A percentile compares a stretch with the other conserved stretches of the same genome.
phyloP scores from a whole-genome alignment of 306 rosid species.

The Canavalia ensiformis region DNA sequence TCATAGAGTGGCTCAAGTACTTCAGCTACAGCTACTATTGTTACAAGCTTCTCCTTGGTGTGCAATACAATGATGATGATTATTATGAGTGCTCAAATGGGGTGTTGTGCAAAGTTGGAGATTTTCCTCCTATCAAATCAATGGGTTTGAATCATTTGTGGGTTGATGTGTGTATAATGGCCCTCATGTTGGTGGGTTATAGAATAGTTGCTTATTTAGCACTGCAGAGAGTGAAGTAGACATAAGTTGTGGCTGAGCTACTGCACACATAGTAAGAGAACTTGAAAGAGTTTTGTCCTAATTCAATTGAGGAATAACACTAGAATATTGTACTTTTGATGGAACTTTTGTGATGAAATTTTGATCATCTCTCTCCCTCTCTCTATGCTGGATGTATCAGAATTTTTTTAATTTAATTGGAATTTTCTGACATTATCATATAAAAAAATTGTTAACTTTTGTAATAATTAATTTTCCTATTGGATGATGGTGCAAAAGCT shows the following conservation, averaged over 20 bases:
- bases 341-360: constrained; percentile 35
- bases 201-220: constrained; percentile 81
- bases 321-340: constrained; percentile 30
- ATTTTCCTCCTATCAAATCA: constrained; percentile 68
- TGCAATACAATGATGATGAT: constrained; percentile 72
- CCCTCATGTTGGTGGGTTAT: constrained; percentile 78
- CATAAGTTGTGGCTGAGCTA: constrained; percentile 29
- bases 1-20: constrained; percentile 82
- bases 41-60: constrained; percentile 84
- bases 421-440: no score
- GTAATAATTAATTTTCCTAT: no score
- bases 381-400: background rate
- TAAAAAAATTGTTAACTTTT: no score
- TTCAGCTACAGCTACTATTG: constrained; percentile 86
- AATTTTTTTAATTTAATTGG: background rate
- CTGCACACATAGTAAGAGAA: constrained; percentile 23
- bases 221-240: constrained; percentile 69
- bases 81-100: constrained; percentile 79
- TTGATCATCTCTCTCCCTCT: constrained; percentile 7
- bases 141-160: constrained; percentile 72
- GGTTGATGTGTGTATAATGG: constrained; percentile 74
- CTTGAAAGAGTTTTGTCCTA: constrained; percentile 48
- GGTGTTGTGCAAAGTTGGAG: constrained; percentile 67
- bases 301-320: constrained; percentile 49
- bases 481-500: no score